Base-by-base conservation (phyloP, 352 stramenopile genomes). In the Phytophthora pini region DNA sequence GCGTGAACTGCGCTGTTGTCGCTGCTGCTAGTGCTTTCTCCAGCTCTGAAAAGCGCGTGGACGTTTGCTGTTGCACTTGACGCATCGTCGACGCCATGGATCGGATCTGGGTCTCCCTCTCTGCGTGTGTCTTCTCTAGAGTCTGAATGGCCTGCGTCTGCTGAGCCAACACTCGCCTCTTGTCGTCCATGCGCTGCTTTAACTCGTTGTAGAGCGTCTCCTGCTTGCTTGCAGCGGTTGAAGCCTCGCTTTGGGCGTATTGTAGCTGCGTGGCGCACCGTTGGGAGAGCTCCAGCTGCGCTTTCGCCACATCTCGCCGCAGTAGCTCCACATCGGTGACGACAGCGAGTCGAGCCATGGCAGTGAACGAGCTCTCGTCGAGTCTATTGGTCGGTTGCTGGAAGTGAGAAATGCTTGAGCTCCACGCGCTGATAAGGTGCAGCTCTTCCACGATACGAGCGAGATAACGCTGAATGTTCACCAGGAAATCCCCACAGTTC, bases 361-460 rank as follows among this genome's bases (percentile, higher is more conserved):
- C 49, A n/a, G 44, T 62, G 15, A 67, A 22, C 10, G 61, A 47
- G 26, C 5, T 57, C 26, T 64, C 53, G 26, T 59, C 45, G 5
- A 6, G 31, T 36, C 8, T 36, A 36, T 36, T 12, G 31, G 31
- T 34, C 29, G 32, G 34, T 27, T 34, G 13, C 3, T 66, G 41
- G 22, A 15, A 38, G n/a, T 67, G 68, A 32, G 49, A 56, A 11
- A 64, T 44, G 9, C 54, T 57, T 3, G 55, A 52, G 17, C 70
- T 73, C 77, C 77, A 89, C 22, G 53, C 61, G 34, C 77, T 80
- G 44, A 89, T 70, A 13, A 80, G 64, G 26, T 87, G 73, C 5
- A 86, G 68, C 34, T 89, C 80, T 39, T 87, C 70, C 13, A 80
- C 73, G n/a, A 89, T 87, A 17, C 74, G 58, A 61, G 60, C 72